These are phyloP conservation scores for Saccharomycopsis sp. DNA, from an alignment of 805 yeast species.

Conservation along the genomic window DNA sequence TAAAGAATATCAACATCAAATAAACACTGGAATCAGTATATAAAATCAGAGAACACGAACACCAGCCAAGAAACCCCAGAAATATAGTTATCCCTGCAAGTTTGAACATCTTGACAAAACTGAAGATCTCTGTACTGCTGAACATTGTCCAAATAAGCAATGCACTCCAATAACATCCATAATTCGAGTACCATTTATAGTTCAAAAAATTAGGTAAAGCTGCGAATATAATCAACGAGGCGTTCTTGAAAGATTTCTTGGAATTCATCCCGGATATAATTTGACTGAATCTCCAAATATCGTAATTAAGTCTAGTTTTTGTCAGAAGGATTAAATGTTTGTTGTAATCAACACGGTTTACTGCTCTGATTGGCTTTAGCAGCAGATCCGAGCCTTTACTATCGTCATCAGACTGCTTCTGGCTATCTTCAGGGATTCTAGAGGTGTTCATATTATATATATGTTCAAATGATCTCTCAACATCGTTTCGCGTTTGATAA, in stretches of 20 bases:
- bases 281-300: conserved; percentile 33
- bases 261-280: conserved; percentile 33
- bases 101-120: conserved; percentile 25
- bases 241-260: conserved; percentile 38
- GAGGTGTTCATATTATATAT: conserved; percentile 41
- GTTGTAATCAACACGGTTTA: conserved; percentile 37
- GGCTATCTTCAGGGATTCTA: conserved; percentile 22
- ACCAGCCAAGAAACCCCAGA: conserved; percentile 46
- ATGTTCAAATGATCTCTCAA: conserved; percentile 40
- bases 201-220: conserved; percentile 33
- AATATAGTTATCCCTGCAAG: conserved; percentile 32
- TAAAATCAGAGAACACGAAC: conserved; percentile 23
- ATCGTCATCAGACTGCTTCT: background rate
- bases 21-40: background rate
- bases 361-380: conserved; percentile 29
- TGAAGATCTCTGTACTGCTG: conserved; percentile 34
- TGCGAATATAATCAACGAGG: conserved; percentile 32
- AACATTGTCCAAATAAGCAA: conserved; percentile 32
- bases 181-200: conserved; percentile 36
- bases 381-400: conserved; percentile 1
- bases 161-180: conserved; percentile 41
- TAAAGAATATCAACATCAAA: background rate
- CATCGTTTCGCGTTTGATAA: conserved; percentile 37
- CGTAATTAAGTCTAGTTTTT: conserved; percentile 27
- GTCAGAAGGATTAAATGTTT: conserved; percentile 27